These are phyloP conservation scores for Lagenaria siceraria DNA, from an alignment of 306 rosid species.

Conservation along the genomic window DNA sequence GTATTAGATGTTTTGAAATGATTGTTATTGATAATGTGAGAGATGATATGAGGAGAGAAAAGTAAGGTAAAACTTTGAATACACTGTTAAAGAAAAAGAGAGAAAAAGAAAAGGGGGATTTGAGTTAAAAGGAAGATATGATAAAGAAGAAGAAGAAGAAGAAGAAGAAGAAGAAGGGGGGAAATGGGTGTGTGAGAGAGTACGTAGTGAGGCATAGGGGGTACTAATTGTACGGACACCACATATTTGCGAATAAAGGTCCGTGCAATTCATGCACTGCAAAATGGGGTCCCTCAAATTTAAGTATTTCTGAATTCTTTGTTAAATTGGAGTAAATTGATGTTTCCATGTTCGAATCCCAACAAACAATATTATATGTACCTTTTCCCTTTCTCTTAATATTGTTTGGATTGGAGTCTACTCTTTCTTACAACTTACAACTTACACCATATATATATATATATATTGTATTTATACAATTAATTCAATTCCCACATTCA, in stretches of 20 bases:
- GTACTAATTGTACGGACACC: conserved; percentile 4
- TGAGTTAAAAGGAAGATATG: no score
- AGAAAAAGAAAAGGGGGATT: no score
- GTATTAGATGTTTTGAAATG: no score
- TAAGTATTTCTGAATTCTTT: neutral
- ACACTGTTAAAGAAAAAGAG: no score
- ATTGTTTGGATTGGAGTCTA: no score
- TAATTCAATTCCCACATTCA: neutral
- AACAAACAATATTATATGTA: neutral
- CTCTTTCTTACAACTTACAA: neutral
- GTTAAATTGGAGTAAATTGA: neutral
- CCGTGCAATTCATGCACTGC: conserved; percentile 2
- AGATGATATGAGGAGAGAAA: no score
- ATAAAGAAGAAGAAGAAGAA: no score
- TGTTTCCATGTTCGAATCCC: neutral
- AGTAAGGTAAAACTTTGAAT: no score
- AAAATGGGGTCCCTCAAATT: neutral
- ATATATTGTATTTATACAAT: neutral
- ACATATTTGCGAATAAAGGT: neutral
- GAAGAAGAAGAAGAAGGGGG: no score
- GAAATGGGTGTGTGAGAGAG: no score
- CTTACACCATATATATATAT: neutral
- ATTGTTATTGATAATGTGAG: no score
- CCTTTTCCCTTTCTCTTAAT: neutral
- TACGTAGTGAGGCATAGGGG: no score